Conservation (phyloP, 179 eudicot genomes). For the Patellifolia procumbens region DNA sequence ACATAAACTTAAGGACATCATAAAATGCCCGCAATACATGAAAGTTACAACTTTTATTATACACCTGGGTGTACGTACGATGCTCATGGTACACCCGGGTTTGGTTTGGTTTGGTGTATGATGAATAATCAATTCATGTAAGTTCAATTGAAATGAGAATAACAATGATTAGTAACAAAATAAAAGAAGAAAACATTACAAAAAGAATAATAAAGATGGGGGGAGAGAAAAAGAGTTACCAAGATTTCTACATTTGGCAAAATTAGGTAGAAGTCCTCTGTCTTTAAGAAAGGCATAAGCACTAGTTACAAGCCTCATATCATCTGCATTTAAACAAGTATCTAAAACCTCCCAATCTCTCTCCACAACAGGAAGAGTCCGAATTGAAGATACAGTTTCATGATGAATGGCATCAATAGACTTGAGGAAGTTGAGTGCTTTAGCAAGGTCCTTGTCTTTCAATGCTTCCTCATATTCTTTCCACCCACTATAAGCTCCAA, state of each 20-base stretch:
- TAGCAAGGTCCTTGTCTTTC: slow-evolving; percentile 77
- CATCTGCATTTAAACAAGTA: slow-evolving; percentile 92
- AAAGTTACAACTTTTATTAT: no score
- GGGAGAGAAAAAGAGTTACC: slow-evolving; percentile 14
- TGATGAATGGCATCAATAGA: slow-evolving; percentile 31
- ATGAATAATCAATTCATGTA: no score
- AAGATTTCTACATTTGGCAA: slow-evolving; percentile 64
- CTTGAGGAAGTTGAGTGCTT: slow-evolving; percentile 67
- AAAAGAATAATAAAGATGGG: not conserved
- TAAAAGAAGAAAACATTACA: not conserved
- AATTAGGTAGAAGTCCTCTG: slow-evolving; percentile 66
- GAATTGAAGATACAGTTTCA: slow-evolving; percentile 23
- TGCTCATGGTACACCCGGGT: no score
- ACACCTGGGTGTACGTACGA: no score
- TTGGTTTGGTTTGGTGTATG: no score
- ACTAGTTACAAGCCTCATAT: slow-evolving; percentile 78
- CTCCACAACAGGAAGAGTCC: slow-evolving; percentile 32
- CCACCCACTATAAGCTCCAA: slow-evolving; percentile 68
- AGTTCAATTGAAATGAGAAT: no score
- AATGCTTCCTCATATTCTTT: slow-evolving; percentile 84
- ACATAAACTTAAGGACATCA: no score
- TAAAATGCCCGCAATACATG: no score
- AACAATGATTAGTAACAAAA: no score
- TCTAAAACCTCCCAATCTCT: slow-evolving; percentile 92
- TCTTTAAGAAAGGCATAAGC: slow-evolving; percentile 76